phyloP scores from a whole-genome alignment of 805 yeast genomes.

The Scheffersomyces lignosus region DNA sequence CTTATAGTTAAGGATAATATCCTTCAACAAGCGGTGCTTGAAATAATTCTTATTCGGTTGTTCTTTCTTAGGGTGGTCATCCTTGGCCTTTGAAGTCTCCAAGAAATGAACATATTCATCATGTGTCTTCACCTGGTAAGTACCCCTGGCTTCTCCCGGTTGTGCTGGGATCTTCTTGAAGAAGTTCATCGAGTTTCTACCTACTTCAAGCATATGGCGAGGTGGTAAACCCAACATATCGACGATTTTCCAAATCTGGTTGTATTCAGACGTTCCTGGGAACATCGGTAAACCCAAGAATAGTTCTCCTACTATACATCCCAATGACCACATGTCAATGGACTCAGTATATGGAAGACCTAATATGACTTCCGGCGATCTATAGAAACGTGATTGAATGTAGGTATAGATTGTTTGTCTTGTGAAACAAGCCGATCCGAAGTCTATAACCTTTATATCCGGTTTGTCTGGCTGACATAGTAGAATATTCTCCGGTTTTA shows the following conservation, averaged over 20 bases:
- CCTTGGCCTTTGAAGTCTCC: conserved; percentile 25
- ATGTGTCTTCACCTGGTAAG: conserved; percentile 30
- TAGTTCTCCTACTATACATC: conserved; percentile 88
- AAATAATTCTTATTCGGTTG: conserved; percentile 86
- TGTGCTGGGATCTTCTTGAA: conserved; percentile 45
- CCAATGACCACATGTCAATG: conserved; percentile 97
- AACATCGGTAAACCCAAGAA: conserved; percentile 90
- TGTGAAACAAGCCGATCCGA: conserved; percentile 94
- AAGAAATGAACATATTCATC: conserved; percentile 38
- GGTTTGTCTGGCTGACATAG: conserved; percentile 79
- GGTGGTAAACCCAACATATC: conserved; percentile 88
- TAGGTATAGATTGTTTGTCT: conserved; percentile 86
- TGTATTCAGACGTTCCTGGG: conserved; percentile 93
- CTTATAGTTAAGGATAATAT: conserved; percentile 76
- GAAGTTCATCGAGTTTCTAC: conserved; percentile 75
- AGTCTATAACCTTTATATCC: conserved; percentile 88
- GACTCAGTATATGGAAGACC: conserved; percentile 92
- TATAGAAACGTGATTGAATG: conserved; percentile 87
- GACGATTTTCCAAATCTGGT: conserved; percentile 80
- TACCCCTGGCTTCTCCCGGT: conserved; percentile 23
- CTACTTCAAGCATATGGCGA: conserved; percentile 95
- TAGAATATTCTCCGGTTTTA: conserved; percentile 93
- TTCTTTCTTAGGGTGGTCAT: conserved; percentile 46
- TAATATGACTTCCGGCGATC: conserved; percentile 91
- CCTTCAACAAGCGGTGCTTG: conserved; percentile 59